Evolutionary conservation across 257 asterid genomes (phyloP).

Genomic region (Solanum rostratum): DNA sequence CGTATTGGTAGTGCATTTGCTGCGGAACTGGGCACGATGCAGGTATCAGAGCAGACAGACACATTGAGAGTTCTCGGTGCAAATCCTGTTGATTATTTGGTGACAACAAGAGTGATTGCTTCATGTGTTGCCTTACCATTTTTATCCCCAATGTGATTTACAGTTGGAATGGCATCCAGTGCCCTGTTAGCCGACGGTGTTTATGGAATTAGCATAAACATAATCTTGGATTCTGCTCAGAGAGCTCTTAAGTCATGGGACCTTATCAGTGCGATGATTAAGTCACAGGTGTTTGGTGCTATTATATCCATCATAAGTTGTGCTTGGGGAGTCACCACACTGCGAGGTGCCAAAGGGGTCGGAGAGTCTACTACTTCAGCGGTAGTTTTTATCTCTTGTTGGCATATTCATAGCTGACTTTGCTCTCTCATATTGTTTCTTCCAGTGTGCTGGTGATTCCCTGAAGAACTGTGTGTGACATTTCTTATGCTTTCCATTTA

Average conservation of each 20-base stretch:
- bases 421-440: constrained; percentile 73
- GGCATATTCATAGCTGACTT: constrained; percentile 89
- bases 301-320: constrained; percentile 89
- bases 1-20: constrained; percentile 95
- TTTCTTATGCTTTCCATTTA: not conserved
- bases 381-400: constrained; percentile 81
- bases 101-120: constrained; percentile 86
- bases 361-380: constrained; percentile 97
- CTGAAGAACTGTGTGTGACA: constrained; percentile 58
- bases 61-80: constrained; percentile 87
- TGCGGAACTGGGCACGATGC: constrained; percentile 97
- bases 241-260: constrained; percentile 86
- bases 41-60: constrained; percentile 96
- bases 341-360: constrained; percentile 95
- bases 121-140: constrained; percentile 68
- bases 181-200: constrained; percentile 71
- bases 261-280: constrained; percentile 81
- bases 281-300: constrained; percentile 73
- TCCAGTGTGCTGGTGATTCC: constrained; percentile 95
- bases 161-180: constrained; percentile 86
- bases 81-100: constrained; percentile 78
- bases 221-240: constrained; percentile 79
- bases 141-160: constrained; percentile 75
- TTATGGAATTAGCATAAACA: constrained; percentile 78
- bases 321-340: constrained; percentile 93